These are phyloP conservation scores for Alternaria atra DNA, from an alignment of 2,329 filamentous ascomycete species.

Conservation along the genomic window DNA sequence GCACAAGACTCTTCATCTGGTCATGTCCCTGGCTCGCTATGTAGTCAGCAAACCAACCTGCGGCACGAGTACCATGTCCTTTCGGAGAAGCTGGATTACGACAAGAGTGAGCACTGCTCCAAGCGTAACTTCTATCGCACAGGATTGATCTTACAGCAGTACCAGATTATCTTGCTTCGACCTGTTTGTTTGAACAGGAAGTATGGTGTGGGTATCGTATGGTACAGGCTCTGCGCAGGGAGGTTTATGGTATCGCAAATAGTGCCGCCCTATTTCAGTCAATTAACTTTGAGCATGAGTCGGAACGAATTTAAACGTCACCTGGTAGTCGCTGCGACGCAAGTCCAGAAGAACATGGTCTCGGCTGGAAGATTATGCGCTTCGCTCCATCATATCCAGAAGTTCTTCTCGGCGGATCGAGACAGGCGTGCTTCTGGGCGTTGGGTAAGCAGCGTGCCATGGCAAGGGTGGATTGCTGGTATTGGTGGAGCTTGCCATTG, in stretches of 20 bases:
- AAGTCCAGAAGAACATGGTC: slow-evolving; percentile 57
- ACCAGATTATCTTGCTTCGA: slow-evolving; percentile 62
- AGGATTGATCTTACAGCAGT: slow-evolving; percentile 58
- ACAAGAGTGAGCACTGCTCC: not conserved
- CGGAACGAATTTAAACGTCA: slow-evolving; percentile 25
- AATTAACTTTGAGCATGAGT: not conserved
- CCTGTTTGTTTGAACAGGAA: slow-evolving; percentile 62
- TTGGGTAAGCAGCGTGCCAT: slow-evolving; percentile 28
- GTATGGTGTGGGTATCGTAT: slow-evolving; percentile 59
- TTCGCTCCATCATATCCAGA: slow-evolving; percentile 14
- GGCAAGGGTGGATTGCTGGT: not conserved
- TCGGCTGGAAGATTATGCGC: not conserved
- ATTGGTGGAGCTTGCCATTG: not conserved
- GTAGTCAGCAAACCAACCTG: slow-evolving; percentile 65
- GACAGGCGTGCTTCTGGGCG: slow-evolving; percentile 10
- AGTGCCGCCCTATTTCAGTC: slow-evolving; percentile 63
- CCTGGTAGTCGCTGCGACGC: slow-evolving; percentile 63
- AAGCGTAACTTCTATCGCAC: not conserved
- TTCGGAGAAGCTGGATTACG: slow-evolving; percentile 59
- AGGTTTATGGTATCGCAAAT: slow-evolving; percentile 67
- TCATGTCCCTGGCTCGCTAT: slow-evolving; percentile 54
- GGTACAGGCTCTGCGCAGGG: slow-evolving; percentile 65
- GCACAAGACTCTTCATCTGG: slow-evolving; percentile 59
- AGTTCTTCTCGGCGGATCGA: slow-evolving; percentile 18
- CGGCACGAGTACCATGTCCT: slow-evolving; percentile 64